Evolutionary conservation across 1,284 basidiomycete species (phyloP).

Genomic region (Leccinum ponderosum): DNA sequence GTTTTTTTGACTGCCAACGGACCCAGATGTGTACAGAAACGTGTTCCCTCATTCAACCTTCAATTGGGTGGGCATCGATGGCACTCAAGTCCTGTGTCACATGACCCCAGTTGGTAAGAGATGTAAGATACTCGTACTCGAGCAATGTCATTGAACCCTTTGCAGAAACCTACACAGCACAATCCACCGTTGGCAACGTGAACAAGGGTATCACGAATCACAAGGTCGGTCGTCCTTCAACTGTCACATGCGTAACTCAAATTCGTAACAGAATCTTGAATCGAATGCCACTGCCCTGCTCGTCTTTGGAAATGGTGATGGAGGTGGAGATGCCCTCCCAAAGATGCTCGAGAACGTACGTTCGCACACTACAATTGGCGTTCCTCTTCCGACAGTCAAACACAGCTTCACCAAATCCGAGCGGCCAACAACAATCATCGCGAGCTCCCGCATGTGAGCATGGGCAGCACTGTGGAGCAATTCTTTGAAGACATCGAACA

Average conservation of each 20-base stretch:
- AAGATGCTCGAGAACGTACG: constrained; percentile 88
- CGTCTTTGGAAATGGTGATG: constrained; percentile 94
- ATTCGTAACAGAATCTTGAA: constrained; percentile 70
- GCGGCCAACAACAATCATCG: constrained; percentile 76
- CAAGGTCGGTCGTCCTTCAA: constrained; percentile 54
- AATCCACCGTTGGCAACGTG: constrained; percentile 68
- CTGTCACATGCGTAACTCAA: neutral
- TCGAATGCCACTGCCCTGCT: constrained; percentile 78
- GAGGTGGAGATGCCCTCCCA: constrained; percentile 78
- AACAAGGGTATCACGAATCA: constrained; percentile 82
- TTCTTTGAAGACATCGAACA: constrained; percentile 84
- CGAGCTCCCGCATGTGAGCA: constrained; percentile 81
- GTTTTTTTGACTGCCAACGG: neutral
- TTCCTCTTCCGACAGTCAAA: constrained; percentile 7
- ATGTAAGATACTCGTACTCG: neutral
- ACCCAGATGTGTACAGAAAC: constrained; percentile 53
- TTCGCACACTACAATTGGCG: neutral
- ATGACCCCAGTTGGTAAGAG: constrained; percentile 83
- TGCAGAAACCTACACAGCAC: constrained; percentile 80
- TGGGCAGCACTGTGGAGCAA: constrained; percentile 85
- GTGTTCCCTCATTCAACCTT: constrained; percentile 94
- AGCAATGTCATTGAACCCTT: neutral
- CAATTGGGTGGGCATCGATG: constrained; percentile 97
- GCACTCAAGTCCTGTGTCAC: constrained; percentile 87
- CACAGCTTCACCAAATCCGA: constrained; percentile 83